These are phyloP conservation scores for Globisporangium apiculatum DNA, from an alignment of 352 stramenopile genomes.

Conservation along the genomic window DNA sequence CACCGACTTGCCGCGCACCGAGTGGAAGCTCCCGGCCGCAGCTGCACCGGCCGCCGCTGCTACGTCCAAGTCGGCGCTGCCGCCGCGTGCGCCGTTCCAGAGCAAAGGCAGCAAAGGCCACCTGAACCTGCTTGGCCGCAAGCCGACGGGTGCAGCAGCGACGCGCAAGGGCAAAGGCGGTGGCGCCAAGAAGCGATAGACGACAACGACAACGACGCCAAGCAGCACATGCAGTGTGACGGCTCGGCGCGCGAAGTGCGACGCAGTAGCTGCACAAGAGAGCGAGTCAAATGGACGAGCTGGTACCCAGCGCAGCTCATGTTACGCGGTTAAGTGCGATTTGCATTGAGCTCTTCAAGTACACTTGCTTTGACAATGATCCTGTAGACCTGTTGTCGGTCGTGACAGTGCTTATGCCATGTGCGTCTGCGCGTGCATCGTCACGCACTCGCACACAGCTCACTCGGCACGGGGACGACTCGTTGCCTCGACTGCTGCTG, in stretches of 20 bases:
- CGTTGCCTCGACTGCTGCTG: slow-evolving; percentile 46
- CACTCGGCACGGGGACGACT: slow-evolving; percentile 4
- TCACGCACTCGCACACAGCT: not conserved
- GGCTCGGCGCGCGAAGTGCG: not conserved
- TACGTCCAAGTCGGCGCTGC: not conserved
- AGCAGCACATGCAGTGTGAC: not conserved
- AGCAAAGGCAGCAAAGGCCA: slow-evolving; percentile 9
- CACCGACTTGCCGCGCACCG: slow-evolving; percentile 60
- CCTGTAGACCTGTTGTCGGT: too few relatives aligned
- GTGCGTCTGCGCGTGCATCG: too few relatives aligned
- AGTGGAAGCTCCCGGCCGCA: slow-evolving; percentile 30
- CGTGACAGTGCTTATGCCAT: too few relatives aligned
- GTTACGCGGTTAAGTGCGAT: too few relatives aligned
- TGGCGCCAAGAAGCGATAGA: slow-evolving; percentile 24
- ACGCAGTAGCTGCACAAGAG: too few relatives aligned
- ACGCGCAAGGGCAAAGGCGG: slow-evolving; percentile 2
- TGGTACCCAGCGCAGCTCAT: too few relatives aligned
- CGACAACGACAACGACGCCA: not conserved
- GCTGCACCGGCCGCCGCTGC: not conserved
- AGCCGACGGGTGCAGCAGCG: slow-evolving; percentile 9
- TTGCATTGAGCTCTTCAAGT: too few relatives aligned
- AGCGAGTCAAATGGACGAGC: too few relatives aligned
- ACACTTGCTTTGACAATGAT: too few relatives aligned
- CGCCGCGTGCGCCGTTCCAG: slow-evolving; percentile 18
- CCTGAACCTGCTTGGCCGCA: slow-evolving; percentile 29